Evolutionary conservation across 2,329 filamentous ascomycete genomes (phyloP).

Genomic region (Aspergillus pseudoviridinutans): DNA sequence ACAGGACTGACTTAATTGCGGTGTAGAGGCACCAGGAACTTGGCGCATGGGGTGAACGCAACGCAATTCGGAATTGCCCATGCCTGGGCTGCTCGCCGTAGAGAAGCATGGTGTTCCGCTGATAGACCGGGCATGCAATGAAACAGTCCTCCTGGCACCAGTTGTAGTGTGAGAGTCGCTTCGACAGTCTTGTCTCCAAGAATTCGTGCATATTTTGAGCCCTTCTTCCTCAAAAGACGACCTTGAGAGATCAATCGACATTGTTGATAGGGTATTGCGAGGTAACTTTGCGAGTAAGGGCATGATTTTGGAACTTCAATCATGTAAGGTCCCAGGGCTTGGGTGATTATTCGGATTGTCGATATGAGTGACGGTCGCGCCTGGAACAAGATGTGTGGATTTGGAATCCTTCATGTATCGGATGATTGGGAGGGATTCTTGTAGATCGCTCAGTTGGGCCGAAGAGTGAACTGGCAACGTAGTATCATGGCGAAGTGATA

Average conservation of each 20-base stretch:
- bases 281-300: slow-evolving; percentile 54
- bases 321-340: slow-evolving; percentile 17
- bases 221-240: slow-evolving; percentile 55
- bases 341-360: slow-evolving; percentile 15
- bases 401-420: not conserved
- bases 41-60: slow-evolving; percentile 56
- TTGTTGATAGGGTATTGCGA: slow-evolving; percentile 44
- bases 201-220: slow-evolving; percentile 48
- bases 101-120: slow-evolving; percentile 55
- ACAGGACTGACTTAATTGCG: slow-evolving; percentile 48
- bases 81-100: slow-evolving; percentile 42
- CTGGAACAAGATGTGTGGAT: not conserved
- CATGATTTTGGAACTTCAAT: slow-evolving; percentile 47
- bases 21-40: slow-evolving; percentile 51
- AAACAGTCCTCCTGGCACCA: slow-evolving; percentile 37
- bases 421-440: not conserved
- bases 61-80: slow-evolving; percentile 47
- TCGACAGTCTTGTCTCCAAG: slow-evolving; percentile 25
- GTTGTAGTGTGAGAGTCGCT: slow-evolving; percentile 38
- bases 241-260: slow-evolving; percentile 52
- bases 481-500: slow-evolving; percentile 5
- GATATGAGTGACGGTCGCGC: slow-evolving; percentile 3
- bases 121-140: slow-evolving; percentile 49
- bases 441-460: not conserved
- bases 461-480: slow-evolving; percentile 1